Evolutionary conservation across 352 stramenopile genomes (phyloP), one percentile per base, ranked within the genome.

Genomic region (Aphanomyces invadans): DNA sequence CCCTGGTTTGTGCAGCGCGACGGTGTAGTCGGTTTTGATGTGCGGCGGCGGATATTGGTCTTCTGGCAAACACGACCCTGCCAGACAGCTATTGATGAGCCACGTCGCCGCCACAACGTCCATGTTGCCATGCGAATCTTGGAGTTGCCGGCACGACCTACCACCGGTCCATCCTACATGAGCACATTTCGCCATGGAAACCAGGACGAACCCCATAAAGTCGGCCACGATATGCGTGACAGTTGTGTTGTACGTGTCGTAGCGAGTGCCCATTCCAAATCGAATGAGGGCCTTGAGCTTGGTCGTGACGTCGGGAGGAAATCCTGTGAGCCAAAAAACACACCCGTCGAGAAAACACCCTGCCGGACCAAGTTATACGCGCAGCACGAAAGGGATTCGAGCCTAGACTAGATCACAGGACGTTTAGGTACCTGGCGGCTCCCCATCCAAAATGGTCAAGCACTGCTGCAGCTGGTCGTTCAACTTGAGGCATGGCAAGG

Each of bases 141-240:
- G 51, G 38, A 70, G 57, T 12, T 57, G 60, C 11, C 26, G 44
- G 21, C 60, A 57, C 17, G 32, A 36, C 10, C 60, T 67, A 60
- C 38, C 17, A 68, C 3, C 83, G 74, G 23, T 70, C 69, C 4
- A 12, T 12, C 1, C 0, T 10, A 54, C 19, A 23, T 54, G 19
- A 28, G 21, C 9, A 54, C 12, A 28, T 1, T n/a, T n/a, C n/a
- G n/a, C n/a, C n/a, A n/a, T n/a, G n/a, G n/a, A n/a, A n/a, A n/a
- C n/a, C n/a, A n/a, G n/a, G 25, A 57, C 19, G 25, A n/a, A 70
- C 32, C 87, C 59, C 19, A 75, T 80, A 2, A 78, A 74, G 42
- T 82, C 88, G 11, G 88, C 83, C 26, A 91, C 23, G 0, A 91
- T 74, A 42, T 91, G 83, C 3, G 80, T 88, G 44, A 89, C 83